phyloP scores from a whole-genome alignment of 768 basidiomycete genomes.

The Mycena vitilis region DNA sequence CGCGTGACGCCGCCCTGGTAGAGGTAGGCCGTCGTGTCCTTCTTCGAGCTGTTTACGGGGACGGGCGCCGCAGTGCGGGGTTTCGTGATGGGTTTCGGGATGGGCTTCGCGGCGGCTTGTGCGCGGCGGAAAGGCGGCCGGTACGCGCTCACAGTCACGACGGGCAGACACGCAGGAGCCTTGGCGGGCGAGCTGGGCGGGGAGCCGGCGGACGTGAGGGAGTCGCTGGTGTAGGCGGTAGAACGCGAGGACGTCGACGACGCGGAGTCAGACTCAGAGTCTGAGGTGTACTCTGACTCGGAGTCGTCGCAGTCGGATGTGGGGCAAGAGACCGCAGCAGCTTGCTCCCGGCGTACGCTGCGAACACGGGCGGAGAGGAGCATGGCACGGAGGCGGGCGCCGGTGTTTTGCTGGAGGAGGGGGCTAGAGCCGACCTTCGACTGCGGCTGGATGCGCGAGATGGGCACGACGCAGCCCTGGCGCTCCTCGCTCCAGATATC shows the following conservation, averaged over 20 bases:
- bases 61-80: neutral
- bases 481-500: conserved; percentile 22
- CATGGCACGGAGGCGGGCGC: conserved; percentile 26
- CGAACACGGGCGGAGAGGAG: conserved; percentile 31
- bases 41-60: neutral
- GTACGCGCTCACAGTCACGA: neutral
- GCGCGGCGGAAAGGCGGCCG: neutral
- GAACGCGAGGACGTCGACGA: conserved; percentile 20
- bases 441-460: conserved; percentile 11
- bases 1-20: conserved; percentile 33
- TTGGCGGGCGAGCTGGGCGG: conserved; percentile 16
- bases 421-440: neutral
- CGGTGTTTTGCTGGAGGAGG: conserved; percentile 27
- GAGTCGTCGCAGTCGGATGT: conserved; percentile 3
- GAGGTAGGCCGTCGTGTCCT: conserved; percentile 22
- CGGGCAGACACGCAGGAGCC: conserved; percentile 14
- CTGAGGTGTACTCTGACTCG: conserved; percentile 12
- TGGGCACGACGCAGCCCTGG: conserved; percentile 14
- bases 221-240: conserved; percentile 21
- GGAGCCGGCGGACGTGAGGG: conserved; percentile 28
- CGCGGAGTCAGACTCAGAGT: conserved; percentile 21
- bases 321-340: conserved; percentile 12
- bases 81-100: too few relatives aligned
- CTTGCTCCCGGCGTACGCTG: conserved; percentile 22
- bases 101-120: conserved; percentile 1